phyloP scores from a whole-genome alignment of 2,329 filamentous ascomycete genomes.

The Pyrenophora teres region DNA sequence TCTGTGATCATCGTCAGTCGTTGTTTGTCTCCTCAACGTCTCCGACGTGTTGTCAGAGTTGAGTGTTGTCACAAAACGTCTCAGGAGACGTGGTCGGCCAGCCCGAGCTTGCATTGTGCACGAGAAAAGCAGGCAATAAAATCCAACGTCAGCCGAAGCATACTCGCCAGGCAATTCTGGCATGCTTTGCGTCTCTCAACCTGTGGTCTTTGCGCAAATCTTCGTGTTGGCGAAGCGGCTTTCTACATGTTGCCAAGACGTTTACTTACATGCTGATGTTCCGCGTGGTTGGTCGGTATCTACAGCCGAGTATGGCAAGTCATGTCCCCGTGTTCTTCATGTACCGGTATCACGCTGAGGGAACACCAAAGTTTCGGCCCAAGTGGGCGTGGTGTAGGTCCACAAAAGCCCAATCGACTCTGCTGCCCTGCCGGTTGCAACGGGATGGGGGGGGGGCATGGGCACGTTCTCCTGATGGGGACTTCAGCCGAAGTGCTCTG shows the following conservation, averaged over 20 bases:
- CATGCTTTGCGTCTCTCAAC: background rate
- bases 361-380: background rate
- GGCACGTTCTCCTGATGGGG: background rate
- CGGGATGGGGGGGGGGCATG: background rate
- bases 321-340: constrained; percentile 3
- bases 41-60: constrained; percentile 5
- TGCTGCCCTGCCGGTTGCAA: constrained; percentile 2
- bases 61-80: constrained; percentile 3
- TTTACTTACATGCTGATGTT: background rate
- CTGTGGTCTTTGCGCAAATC: constrained; percentile 1
- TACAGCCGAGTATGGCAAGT: background rate
- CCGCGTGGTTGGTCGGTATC: background rate
- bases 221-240: background rate
- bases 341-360: background rate
- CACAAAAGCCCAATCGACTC: background rate
- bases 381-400: constrained; percentile 1
- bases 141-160: background rate
- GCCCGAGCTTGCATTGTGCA: too few relatives aligned
- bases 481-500: background rate
- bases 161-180: background rate
- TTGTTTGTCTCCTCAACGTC: background rate
- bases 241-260: background rate
- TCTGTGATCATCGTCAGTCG: background rate
- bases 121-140: background rate
- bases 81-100: background rate